Percentiles rank a stretch among this genome's conserved stretches.
These are phyloP conservation scores for Trypanosoma cruzi DNA, from an alignment of 208 protist species.

Conservation along the genomic window DNA sequence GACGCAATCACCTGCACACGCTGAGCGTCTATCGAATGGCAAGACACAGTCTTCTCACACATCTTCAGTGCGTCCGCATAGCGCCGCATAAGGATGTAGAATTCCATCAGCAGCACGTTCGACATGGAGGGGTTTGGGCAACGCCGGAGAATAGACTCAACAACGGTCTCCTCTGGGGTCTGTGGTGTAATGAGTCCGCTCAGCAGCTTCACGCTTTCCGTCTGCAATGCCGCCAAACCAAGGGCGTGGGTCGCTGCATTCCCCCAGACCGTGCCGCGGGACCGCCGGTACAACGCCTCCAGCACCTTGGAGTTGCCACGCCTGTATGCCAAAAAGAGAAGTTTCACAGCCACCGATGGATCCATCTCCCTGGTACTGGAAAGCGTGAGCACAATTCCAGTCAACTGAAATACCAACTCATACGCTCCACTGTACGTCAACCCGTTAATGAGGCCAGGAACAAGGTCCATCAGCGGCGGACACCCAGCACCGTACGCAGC, in stretches of 20 bases:
- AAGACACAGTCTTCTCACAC: slow-evolving; percentile 38
- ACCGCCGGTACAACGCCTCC: slow-evolving; percentile 48
- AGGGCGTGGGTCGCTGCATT: slow-evolving; percentile 53
- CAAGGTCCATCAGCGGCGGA: slow-evolving; percentile 40
- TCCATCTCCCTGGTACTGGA: slow-evolving; percentile 34
- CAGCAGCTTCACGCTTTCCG: slow-evolving; percentile 40
- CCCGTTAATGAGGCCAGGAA: slow-evolving; percentile 56
- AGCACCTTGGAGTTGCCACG: slow-evolving; percentile 40
- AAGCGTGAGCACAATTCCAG: slow-evolving; percentile 36
- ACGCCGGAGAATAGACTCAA: slow-evolving; percentile 54
- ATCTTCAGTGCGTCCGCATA: slow-evolving; percentile 66
- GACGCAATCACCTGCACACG: slow-evolving; percentile 57
- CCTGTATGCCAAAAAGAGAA: slow-evolving; percentile 65
- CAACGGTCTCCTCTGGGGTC: slow-evolving; percentile 42
- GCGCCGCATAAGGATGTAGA: slow-evolving; percentile 69
- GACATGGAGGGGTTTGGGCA: slow-evolving; percentile 10
- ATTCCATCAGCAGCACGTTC: slow-evolving; percentile 53
- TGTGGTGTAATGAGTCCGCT: slow-evolving; percentile 54
- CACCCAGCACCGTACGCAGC: slow-evolving; percentile 24
- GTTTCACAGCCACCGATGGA: slow-evolving; percentile 45
- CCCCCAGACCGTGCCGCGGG: slow-evolving; percentile 28
- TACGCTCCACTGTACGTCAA: slow-evolving; percentile 51
- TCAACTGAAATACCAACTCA: slow-evolving; percentile 51
- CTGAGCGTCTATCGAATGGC: slow-evolving; percentile 48
- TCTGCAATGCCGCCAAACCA: slow-evolving; percentile 44